phyloP scores from a whole-genome alignment of 805 yeast genomes.

The Sungouiozyma ichnusensis region DNA sequence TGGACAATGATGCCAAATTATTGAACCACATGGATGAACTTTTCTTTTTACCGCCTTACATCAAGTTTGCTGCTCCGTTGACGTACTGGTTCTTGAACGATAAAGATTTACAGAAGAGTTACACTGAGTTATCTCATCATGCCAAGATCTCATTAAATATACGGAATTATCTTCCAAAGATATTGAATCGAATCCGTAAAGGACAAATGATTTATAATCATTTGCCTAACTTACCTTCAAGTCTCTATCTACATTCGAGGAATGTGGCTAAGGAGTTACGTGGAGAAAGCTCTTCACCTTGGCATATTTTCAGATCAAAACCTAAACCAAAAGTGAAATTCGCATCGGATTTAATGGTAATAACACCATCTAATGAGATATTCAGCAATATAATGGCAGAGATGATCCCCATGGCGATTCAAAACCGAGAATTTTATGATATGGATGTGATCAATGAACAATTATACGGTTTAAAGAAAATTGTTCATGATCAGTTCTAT shows the following conservation, averaged over 20 bases:
- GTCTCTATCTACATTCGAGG: conserved; percentile 15
- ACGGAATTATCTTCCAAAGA: conserved; percentile 16
- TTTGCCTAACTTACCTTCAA: conserved; percentile 30
- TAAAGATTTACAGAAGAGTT: conserved; percentile 16
- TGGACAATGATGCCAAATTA: conserved; percentile 48
- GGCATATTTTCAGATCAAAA: conserved; percentile 14
- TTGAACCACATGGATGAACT: conserved; percentile 38
- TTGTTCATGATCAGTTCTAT: conserved; percentile 21
- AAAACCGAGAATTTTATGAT: conserved; percentile 17
- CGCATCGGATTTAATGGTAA: conserved; percentile 46
- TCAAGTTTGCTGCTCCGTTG: conserved; percentile 36
- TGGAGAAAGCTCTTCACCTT: background rate
- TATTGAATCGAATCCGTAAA: conserved; percentile 13
- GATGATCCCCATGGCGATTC: conserved; percentile 14
- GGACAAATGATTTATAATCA: conserved; percentile 28
- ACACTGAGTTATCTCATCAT: conserved; percentile 11
- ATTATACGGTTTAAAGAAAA: conserved; percentile 18
- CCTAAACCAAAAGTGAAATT: conserved; percentile 22
- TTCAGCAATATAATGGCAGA: conserved; percentile 17
- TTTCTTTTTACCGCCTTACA: conserved; percentile 39
- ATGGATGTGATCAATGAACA: conserved; percentile 25
- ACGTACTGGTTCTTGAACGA: conserved; percentile 32
- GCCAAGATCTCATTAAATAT: conserved; percentile 16
- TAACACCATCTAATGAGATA: conserved; percentile 35
- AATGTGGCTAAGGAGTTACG: conserved; percentile 21